A percentile compares a stretch with the other conserved stretches of the same genome.
Conservation (phyloP, 805 yeast genomes). For the Spencermartinsiella europaea region DNA sequence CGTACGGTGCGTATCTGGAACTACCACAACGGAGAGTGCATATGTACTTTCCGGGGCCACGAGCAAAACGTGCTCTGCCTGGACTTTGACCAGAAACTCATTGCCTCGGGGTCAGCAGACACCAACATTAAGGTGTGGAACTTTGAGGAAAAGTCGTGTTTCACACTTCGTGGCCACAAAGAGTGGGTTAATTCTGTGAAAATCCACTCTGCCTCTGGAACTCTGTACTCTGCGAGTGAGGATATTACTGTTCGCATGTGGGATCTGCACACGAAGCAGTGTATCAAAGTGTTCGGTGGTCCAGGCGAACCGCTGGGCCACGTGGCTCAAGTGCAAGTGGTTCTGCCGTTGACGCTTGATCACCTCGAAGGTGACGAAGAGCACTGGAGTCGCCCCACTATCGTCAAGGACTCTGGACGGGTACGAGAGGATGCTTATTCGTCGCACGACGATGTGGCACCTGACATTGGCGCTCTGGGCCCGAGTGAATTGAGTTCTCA, state of each 20-base stretch:
- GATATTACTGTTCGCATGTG: constrained; percentile 92
- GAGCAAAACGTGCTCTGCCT: constrained; percentile 79
- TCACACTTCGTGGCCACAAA: constrained; percentile 86
- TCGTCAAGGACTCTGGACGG: background rate
- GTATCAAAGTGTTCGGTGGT: constrained; percentile 69
- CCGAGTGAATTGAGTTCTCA: background rate
- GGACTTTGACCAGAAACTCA: constrained; percentile 73
- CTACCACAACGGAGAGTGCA: constrained; percentile 88
- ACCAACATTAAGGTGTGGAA: constrained; percentile 93
- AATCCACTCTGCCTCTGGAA: constrained; percentile 71
- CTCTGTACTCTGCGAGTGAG: constrained; percentile 83
- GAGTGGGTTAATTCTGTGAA: constrained; percentile 91
- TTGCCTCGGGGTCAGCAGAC: constrained; percentile 93
- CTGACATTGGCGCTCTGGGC: constrained; percentile 9
- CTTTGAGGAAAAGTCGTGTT: constrained; percentile 87
- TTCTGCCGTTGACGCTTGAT: constrained; percentile 74
- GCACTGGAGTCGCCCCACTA: constrained; percentile 6
- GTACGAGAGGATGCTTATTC: constrained; percentile 24
- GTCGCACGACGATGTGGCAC: constrained; percentile 25
- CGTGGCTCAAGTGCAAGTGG: constrained; percentile 90
- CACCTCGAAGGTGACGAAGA: constrained; percentile 44
- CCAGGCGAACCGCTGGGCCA: constrained; percentile 62
- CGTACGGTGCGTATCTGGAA: constrained; percentile 94
- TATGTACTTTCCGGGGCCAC: constrained; percentile 91
- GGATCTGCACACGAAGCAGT: constrained; percentile 78